Percentiles rank a stretch among this genome's conserved stretches.
Evolutionary conservation across 352 stramenopile species (phyloP).

Genomic region (Pythium rhizo-oryzae): DNA sequence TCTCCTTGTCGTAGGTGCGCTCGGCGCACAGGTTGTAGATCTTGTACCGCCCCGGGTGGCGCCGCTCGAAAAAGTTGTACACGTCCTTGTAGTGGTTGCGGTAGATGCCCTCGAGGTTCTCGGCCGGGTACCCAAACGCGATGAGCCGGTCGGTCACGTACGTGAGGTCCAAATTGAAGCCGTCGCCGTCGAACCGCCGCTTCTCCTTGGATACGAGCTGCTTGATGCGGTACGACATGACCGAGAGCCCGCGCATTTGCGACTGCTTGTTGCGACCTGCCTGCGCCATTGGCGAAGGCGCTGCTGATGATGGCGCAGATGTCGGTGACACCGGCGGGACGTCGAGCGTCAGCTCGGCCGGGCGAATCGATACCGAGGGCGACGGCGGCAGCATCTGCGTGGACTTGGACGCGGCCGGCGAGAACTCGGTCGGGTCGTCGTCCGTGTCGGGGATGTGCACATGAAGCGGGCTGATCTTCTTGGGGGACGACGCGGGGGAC

Average conservation of each 20-base stretch:
- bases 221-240: slow-evolving; percentile 63
- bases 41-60: slow-evolving; percentile 77
- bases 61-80: slow-evolving; percentile 88
- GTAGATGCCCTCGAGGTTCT: slow-evolving; percentile 88
- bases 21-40: slow-evolving; percentile 94
- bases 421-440: neutral
- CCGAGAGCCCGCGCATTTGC: slow-evolving; percentile 43
- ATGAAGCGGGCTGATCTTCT: slow-evolving; percentile 24
- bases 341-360: slow-evolving; percentile 24
- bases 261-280: slow-evolving; percentile 25
- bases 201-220: slow-evolving; percentile 93
- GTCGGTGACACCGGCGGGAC: slow-evolving; percentile 12
- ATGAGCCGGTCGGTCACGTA: slow-evolving; percentile 90
- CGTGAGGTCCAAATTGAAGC: slow-evolving; percentile 93
- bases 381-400: slow-evolving; percentile 1
- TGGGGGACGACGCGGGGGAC: slow-evolving; percentile 5
- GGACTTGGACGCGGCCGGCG: too few species aligned
- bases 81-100: slow-evolving; percentile 92
- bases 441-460: slow-evolving; percentile 21
- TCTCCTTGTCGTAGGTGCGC: slow-evolving; percentile 75
- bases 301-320: neutral
- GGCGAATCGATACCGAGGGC: slow-evolving; percentile 17
- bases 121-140: slow-evolving; percentile 88
- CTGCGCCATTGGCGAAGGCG: slow-evolving; percentile 5
- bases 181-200: slow-evolving; percentile 80